phyloP scores from a whole-genome alignment of 2,329 filamentous ascomycete genomes.

The Venturia aucupariae region DNA sequence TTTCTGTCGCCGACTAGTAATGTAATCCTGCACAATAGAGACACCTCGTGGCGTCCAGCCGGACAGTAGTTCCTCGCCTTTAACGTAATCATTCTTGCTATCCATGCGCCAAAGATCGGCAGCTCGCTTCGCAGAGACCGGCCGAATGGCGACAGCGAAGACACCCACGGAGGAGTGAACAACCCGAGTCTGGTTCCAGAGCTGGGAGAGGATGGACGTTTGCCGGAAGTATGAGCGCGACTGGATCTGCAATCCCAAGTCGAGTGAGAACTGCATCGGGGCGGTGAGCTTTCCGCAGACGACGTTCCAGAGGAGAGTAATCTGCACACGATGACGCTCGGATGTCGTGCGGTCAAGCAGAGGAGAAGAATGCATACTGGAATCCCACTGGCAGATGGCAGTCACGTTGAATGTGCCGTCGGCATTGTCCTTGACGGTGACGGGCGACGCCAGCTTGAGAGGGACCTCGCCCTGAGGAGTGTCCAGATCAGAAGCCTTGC shows the following conservation, averaged over 20 bases:
- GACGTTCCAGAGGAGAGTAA: conserved; percentile 80
- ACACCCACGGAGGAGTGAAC: conserved; percentile 80
- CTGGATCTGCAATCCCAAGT: conserved; percentile 73
- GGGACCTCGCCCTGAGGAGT: conserved; percentile 63
- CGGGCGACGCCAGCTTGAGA: conserved; percentile 67
- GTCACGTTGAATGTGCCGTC: conserved; percentile 86
- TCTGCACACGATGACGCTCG: conserved; percentile 87
- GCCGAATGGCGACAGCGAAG: conserved; percentile 78
- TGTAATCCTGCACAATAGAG: conserved; percentile 81
- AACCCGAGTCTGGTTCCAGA: conserved; percentile 78
- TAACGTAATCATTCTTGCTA: conserved; percentile 89
- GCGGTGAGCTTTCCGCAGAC: conserved; percentile 74
- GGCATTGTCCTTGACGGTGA: conserved; percentile 71
- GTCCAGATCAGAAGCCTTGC: conserved; percentile 73
- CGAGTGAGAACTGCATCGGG: conserved; percentile 77
- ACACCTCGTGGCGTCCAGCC: conserved; percentile 86
- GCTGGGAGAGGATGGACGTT: conserved; percentile 73
- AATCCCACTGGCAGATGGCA: conserved; percentile 92
- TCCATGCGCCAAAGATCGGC: conserved; percentile 96
- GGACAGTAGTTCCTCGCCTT: conserved; percentile 79
- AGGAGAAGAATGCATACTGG: conserved; percentile 82
- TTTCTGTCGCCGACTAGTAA: conserved; percentile 63
- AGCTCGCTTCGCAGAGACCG: conserved; percentile 80
- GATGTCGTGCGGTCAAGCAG: conserved; percentile 86
- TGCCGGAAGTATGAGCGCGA: conserved; percentile 77